Evolutionary conservation across 345 rosid species (phyloP), one percentile per base, ranked within the genome.

Genomic region (Firmiana major): DNA sequence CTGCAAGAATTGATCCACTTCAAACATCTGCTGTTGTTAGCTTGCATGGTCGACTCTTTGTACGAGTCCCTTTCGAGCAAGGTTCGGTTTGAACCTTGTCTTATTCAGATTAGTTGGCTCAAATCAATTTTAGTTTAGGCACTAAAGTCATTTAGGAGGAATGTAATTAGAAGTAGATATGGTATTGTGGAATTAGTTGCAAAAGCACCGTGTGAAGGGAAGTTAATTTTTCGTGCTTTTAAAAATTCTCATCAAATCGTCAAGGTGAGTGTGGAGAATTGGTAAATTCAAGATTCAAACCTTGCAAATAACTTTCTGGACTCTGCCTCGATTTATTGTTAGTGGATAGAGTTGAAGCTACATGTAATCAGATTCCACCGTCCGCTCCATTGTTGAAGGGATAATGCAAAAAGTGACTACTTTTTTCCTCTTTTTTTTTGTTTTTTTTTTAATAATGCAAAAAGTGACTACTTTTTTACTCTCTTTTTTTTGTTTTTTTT

Each of bases 1-100:
- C 98, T 9, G 78, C 85, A 57, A 92, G 93, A 84, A 92, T 94
- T 9, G 90, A 94, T 83, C 97, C 97, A 17, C 88, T 81, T 55
- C 86, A 81, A 31, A 89, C 92, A 55, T 81, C 93, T 13, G 94
- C 98, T 0, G 91, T 87, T 58, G 91, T 92, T 70, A 92, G 91
- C 85, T 85, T 90, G 80, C 94, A 94, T 49, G 98, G 98, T 15
- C 85, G 93, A 62, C 87, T 91, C 75, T 87, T 84, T 79, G 85
- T 94, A 1, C 90, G 90, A 6, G 93, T 82, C 63, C 92, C 92
- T 2, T 86, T 86, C n/a, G 92, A 91, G 86, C 80, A 87, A 75
- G 88, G 84, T 77, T 79, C 82, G 19, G 59, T 79, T 15, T 84
- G 83, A 85, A 65, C 63, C 43, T 71, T 10, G 24, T 42, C 48